A percentile compares a stretch with the other conserved stretches of the same genome.
Evolutionary conservation across 2,329 filamentous ascomycete species (phyloP).

Genomic region (Trichophyton equinum): DNA sequence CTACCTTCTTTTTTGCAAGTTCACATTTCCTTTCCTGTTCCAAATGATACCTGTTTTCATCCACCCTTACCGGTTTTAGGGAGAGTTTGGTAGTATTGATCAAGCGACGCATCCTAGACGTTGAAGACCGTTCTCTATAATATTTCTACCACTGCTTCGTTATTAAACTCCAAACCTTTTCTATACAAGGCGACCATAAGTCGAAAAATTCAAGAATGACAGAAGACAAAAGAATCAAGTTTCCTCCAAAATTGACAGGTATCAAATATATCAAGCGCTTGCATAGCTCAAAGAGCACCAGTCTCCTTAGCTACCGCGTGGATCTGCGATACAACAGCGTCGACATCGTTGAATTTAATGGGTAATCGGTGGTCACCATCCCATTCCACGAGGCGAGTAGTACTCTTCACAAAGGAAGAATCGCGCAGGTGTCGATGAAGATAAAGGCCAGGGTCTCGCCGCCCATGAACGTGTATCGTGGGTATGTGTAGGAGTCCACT

Average conservation of each 20-base stretch:
- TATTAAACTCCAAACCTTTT: no score
- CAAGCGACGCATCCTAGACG: no score
- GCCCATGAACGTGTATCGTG: slow-evolving; percentile 57
- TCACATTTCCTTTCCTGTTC: not conserved
- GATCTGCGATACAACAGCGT: slow-evolving; percentile 29
- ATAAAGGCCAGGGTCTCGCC: slow-evolving; percentile 47
- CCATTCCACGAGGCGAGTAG: slow-evolving; percentile 54
- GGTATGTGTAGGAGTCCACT: slow-evolving; percentile 30
- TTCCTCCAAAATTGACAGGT: not conserved
- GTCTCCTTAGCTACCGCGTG: slow-evolving; percentile 7
- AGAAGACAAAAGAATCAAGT: not conserved
- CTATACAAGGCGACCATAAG: no score
- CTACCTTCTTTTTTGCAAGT: no score
- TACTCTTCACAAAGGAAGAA: slow-evolving; percentile 47
- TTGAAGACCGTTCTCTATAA: no score
- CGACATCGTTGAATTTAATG: slow-evolving; percentile 54
- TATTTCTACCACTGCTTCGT: no score
- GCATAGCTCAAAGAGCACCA: not conserved
- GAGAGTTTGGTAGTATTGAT: no score
- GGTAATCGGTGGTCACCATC: slow-evolving; percentile 59
- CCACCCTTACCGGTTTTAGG: no score
- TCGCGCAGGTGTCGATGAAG: slow-evolving; percentile 45
- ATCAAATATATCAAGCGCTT: not conserved
- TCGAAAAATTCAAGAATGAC: not conserved
- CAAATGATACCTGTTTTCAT: not conserved